phyloP scores from a whole-genome alignment of 2,329 filamentous ascomycete species.

The Mycogone perniciosa region DNA sequence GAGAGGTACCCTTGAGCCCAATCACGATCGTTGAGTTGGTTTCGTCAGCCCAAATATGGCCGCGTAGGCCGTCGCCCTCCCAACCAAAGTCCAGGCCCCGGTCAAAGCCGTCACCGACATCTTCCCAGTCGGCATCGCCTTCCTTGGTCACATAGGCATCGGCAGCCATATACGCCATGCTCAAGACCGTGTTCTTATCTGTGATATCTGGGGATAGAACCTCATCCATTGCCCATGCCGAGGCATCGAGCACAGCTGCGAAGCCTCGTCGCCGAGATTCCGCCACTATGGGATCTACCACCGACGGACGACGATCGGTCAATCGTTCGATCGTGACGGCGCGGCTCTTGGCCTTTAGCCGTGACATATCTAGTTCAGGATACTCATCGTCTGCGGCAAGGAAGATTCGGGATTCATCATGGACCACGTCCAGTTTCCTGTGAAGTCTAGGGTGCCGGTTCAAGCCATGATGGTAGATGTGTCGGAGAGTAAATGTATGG shows the following conservation, averaged over 20 bases:
- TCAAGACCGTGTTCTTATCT: slow-evolving; percentile 77
- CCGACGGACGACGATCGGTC: slow-evolving; percentile 66
- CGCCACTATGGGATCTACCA: slow-evolving; percentile 72
- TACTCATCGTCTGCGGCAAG: slow-evolving; percentile 54
- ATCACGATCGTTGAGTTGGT: slow-evolving; percentile 83
- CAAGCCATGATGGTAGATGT: slow-evolving; percentile 89
- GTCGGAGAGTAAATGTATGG: slow-evolving; percentile 65
- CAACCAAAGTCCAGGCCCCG: slow-evolving; percentile 87
- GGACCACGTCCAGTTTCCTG: slow-evolving; percentile 62
- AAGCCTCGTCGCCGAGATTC: slow-evolving; percentile 63
- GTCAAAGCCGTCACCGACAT: slow-evolving; percentile 74
- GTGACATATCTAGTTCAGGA: slow-evolving; percentile 43
- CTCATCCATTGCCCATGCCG: slow-evolving; percentile 78
- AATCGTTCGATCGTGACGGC: slow-evolving; percentile 71
- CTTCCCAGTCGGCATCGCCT: slow-evolving; percentile 71
- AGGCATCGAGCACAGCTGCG: slow-evolving; percentile 60
- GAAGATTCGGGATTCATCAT: slow-evolving; percentile 50
- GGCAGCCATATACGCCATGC: slow-evolving; percentile 79
- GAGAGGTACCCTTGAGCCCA: slow-evolving; percentile 83
- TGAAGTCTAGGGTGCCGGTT: slow-evolving; percentile 72
- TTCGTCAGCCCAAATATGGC: slow-evolving; percentile 86
- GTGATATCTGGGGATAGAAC: slow-evolving; percentile 74
- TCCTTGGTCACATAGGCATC: slow-evolving; percentile 80
- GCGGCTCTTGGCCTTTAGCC: slow-evolving; percentile 57
- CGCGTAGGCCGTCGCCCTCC: slow-evolving; percentile 80